Percentiles rank a stretch among this genome's conserved stretches.
phyloP scores from a whole-genome alignment of 805 yeast genomes.

The Torulaspora microellipsoides region DNA sequence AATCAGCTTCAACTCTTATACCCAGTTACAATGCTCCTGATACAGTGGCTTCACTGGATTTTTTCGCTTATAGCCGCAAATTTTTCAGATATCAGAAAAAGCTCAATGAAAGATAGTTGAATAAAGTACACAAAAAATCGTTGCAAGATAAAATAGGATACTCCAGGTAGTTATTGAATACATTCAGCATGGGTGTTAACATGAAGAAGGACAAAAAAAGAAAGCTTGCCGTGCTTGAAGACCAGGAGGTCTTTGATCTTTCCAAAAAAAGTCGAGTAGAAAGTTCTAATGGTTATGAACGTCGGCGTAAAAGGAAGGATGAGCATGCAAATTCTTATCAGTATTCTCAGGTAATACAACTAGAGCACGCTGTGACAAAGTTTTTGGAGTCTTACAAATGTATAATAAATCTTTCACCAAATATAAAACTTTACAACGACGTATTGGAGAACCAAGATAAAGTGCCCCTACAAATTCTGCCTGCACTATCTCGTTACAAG shows the following conservation, averaged over 20 bases:
- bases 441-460: constrained; percentile 33
- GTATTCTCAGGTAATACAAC: constrained; percentile 29
- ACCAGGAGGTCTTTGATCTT: constrained; percentile 15
- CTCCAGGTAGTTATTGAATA: too few species aligned
- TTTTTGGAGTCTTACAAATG: constrained; percentile 49
- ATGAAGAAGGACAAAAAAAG: constrained; percentile 10
- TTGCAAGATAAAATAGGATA: too few species aligned
- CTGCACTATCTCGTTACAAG: constrained; percentile 50
- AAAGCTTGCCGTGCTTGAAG: constrained; percentile 7
- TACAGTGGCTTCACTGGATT: too few species aligned
- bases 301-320: constrained; percentile 15
- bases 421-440: constrained; percentile 38
- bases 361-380: constrained; percentile 52
- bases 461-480: constrained; percentile 39
- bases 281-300: constrained; percentile 2
- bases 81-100: too few species aligned
- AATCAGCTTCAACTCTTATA: too few species aligned
- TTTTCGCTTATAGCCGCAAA: too few species aligned
- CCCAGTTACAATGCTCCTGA: too few species aligned
- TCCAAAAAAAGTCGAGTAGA: constrained; percentile 10
- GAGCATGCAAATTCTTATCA: constrained; percentile 13
- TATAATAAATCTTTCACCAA: constrained; percentile 56
- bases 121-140: too few species aligned
- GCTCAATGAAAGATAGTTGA: too few species aligned
- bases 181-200: background rate